phyloP scores from a whole-genome alignment of 2,329 filamentous ascomycete species.

The Ceratocystis colombiana region DNA sequence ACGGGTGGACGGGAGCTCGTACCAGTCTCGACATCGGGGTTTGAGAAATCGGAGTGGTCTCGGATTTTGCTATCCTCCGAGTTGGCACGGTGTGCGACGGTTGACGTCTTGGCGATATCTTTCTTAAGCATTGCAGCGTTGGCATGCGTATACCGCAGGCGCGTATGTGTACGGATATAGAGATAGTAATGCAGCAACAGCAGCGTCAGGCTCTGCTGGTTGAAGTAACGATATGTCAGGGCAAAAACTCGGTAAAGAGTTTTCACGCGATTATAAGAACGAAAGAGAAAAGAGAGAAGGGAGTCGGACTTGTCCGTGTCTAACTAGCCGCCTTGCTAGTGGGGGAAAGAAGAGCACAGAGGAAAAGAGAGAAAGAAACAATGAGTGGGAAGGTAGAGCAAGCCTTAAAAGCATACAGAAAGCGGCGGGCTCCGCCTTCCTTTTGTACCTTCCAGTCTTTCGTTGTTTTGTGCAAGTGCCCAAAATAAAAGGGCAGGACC shows the following conservation, averaged over 20 bases:
- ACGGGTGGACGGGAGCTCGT: not conserved
- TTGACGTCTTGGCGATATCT: slow-evolving; percentile 12
- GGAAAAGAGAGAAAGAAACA: not conserved
- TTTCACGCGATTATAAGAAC: not conserved
- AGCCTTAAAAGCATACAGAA: too few species aligned
- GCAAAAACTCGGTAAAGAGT: not conserved
- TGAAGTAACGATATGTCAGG: not conserved
- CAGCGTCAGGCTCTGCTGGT: not conserved
- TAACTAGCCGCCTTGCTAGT: not conserved
- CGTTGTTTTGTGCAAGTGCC: not conserved
- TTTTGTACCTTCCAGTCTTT: not conserved
- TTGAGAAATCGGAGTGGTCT: not conserved
- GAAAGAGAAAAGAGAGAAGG: not conserved
- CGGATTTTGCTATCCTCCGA: slow-evolving; percentile 3
- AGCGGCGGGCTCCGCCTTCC: slow-evolving; percentile 10
- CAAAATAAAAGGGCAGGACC: not conserved
- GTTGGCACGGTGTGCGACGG: slow-evolving; percentile 9
- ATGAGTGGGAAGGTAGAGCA: too few species aligned
- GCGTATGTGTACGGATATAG: not conserved
- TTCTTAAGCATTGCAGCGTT: not conserved
- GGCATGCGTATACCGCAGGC: not conserved
- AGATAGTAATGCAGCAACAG: not conserved
- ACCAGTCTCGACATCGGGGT: slow-evolving; percentile 16
- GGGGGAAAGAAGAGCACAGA: not conserved
- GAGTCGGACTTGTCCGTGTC: too few species aligned